phyloP scores from a whole-genome alignment of 2,329 filamentous ascomycete species.

The Apiospora hydei region DNA sequence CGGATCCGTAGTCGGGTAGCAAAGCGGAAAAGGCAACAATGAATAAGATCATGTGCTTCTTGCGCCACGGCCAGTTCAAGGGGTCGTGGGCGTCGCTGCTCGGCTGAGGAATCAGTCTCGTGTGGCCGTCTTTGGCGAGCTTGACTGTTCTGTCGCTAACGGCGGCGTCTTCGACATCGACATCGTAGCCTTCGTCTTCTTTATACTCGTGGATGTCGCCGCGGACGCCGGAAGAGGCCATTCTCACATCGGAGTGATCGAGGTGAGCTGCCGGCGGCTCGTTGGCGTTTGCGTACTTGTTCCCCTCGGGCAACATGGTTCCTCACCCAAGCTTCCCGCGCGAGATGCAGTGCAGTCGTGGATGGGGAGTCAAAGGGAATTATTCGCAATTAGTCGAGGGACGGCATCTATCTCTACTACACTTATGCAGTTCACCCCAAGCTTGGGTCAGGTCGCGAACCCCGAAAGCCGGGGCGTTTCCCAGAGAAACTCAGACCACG shows the following conservation, averaged over 20 bases:
- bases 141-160: slow-evolving; percentile 39
- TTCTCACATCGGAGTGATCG: neutral
- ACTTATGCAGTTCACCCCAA: neutral
- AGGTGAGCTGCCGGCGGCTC: neutral
- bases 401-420: neutral
- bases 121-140: slow-evolving; percentile 49
- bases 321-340: neutral
- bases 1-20: slow-evolving; percentile 57
- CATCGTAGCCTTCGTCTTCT: slow-evolving; percentile 47
- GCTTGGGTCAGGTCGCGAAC: neutral
- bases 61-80: slow-evolving; percentile 58
- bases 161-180: slow-evolving; percentile 42
- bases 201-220: slow-evolving; percentile 44
- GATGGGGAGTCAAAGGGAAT: neutral
- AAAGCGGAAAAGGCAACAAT: slow-evolving; percentile 55
- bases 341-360: neutral
- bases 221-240: neutral
- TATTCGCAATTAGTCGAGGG: neutral
- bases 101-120: slow-evolving; percentile 61
- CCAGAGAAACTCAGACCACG: neutral
- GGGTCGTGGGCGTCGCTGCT: slow-evolving; percentile 59
- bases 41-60: slow-evolving; percentile 58
- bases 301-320: neutral
- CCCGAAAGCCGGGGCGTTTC: neutral
- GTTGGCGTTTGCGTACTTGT: neutral